A percentile compares a stretch with the other conserved stretches of the same genome.
Evolutionary conservation across 2,329 filamentous ascomycete genomes (phyloP).

Genomic region (Fusarium succisae): DNA sequence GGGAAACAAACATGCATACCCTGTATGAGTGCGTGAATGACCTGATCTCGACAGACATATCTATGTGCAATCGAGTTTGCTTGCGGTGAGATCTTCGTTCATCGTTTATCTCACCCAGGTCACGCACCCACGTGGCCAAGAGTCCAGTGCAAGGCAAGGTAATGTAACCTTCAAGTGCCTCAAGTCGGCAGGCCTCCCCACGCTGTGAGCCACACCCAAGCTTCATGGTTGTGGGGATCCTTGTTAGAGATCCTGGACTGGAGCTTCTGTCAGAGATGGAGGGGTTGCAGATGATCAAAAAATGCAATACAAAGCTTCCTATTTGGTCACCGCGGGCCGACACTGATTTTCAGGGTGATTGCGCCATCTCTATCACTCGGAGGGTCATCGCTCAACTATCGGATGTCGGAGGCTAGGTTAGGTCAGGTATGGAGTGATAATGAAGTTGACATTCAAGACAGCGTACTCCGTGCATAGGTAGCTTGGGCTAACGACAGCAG

Average conservation of each 20-base stretch:
- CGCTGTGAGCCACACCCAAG: slow-evolving; percentile 23
- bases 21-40: neutral
- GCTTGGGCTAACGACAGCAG: no score
- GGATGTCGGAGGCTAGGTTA: slow-evolving; percentile 1
- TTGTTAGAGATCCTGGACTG: slow-evolving; percentile 5
- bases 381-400: neutral
- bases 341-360: slow-evolving; percentile 5
- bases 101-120: neutral
- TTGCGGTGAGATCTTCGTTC: neutral
- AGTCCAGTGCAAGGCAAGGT: slow-evolving; percentile 19
- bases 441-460: neutral
- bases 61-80: neutral
- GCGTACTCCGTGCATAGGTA: neutral
- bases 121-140: slow-evolving; percentile 24
- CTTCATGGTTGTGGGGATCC: slow-evolving; percentile 15
- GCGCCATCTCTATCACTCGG: neutral
- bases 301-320: slow-evolving; percentile 17
- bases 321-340: slow-evolving; percentile 17
- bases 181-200: slow-evolving; percentile 21
- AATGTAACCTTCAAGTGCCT: neutral
- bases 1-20: neutral
- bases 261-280: slow-evolving; percentile 16
- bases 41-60: neutral
- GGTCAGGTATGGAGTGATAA: neutral
- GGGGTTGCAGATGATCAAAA: slow-evolving; percentile 12